Evolutionary conservation across 306 rosid genomes (phyloP).

Genomic region (Medicago arabica): DNA sequence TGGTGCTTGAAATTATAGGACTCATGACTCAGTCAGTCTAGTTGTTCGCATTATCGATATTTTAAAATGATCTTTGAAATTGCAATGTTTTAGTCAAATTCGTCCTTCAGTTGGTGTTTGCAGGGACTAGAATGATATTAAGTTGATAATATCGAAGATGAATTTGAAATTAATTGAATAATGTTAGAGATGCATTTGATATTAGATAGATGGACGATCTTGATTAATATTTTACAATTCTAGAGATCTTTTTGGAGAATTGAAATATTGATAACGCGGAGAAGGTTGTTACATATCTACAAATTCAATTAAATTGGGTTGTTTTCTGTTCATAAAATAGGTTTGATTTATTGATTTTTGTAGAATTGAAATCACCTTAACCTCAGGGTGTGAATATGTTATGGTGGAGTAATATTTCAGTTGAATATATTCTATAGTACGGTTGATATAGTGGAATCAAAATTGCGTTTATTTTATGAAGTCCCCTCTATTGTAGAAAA

Average conservation of each 20-base stretch:
- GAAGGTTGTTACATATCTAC: not conserved
- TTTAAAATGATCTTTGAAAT: too few species aligned
- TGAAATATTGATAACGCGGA: not conserved
- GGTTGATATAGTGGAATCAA: not conserved
- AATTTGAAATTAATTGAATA: not conserved
- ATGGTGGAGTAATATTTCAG: not conserved
- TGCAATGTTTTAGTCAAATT: too few species aligned
- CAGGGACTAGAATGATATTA: too few species aligned
- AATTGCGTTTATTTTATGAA: conserved; percentile 2
- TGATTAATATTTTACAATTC: not conserved
- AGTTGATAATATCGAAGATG: not conserved
- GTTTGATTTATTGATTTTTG: not conserved
- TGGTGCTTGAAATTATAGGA: too few species aligned
- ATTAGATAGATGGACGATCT: not conserved
- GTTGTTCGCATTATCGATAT: too few species aligned
- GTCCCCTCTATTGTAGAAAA: not conserved
- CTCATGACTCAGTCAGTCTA: too few species aligned
- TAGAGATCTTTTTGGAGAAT: not conserved
- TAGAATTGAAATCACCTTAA: not conserved
- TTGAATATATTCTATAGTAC: not conserved
- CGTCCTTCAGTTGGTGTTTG: too few species aligned
- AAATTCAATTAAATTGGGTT: too few species aligned
- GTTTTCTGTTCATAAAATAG: not conserved
- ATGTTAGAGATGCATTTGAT: not conserved
- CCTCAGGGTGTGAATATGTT: not conserved